phyloP scores from a whole-genome alignment of 306 rosid species.

The Begonia peltatifolia region DNA sequence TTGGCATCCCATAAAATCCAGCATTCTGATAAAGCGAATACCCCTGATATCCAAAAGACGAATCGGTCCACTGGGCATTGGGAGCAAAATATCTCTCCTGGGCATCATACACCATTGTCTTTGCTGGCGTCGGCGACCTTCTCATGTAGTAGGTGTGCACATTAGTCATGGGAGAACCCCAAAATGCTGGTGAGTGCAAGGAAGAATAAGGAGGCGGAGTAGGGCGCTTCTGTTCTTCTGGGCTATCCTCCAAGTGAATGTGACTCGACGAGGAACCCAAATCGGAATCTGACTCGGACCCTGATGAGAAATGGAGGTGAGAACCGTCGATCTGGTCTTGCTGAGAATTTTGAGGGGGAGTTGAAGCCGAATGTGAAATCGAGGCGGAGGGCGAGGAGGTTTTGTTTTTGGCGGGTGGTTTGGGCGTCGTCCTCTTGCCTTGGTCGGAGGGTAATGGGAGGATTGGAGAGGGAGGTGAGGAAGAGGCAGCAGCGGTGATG shows the following conservation, averaged over 20 bases:
- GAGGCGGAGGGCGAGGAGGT: conserved; percentile 42
- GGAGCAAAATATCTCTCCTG: conserved; percentile 31
- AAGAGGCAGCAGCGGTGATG: conserved; percentile 17
- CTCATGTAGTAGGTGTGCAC: conserved; percentile 46
- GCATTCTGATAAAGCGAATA: conserved; percentile 20
- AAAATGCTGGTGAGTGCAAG: conserved; percentile 11
- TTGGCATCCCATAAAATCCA: conserved; percentile 47
- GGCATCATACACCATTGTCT: conserved; percentile 35
- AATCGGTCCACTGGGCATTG: conserved; percentile 30
- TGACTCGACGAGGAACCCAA: conserved; percentile 40
- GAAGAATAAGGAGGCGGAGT: conserved; percentile 1
- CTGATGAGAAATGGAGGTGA: conserved; percentile 57
- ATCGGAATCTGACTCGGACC: conserved; percentile 50
- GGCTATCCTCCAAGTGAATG: conserved; percentile 37
- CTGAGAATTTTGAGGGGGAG: conserved; percentile 12
- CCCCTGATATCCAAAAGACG: conserved; percentile 21
- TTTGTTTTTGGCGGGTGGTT: conserved; percentile 1
- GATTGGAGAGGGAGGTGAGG: conserved; percentile 51
- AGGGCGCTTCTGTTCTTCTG: conserved; percentile 13
- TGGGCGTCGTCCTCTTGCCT: conserved; percentile 30
- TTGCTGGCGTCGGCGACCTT: conserved; percentile 36
- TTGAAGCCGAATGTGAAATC: conserved; percentile 23
- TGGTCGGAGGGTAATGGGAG: conserved; percentile 76
- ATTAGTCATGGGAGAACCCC: conserved; percentile 24
- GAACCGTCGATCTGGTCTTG: conserved; percentile 31